phyloP scores from a whole-genome alignment of 2,329 filamentous ascomycete species.

The Aspergillus melleus region DNA sequence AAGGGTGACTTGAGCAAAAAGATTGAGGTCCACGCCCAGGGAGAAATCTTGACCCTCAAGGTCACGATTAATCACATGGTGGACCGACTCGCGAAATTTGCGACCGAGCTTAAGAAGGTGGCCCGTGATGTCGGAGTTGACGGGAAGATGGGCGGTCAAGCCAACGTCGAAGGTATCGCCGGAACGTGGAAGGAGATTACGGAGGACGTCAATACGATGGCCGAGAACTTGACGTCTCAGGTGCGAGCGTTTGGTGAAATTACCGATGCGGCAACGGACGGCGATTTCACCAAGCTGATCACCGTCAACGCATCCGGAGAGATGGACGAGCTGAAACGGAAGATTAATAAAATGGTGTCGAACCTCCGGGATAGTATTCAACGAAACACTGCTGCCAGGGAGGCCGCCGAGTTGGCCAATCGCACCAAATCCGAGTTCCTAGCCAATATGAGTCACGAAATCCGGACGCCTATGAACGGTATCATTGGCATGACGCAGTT shows the following conservation, averaged over 20 bases:
- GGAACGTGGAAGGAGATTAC: slow-evolving; percentile 99
- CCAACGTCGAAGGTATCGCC: slow-evolving; percentile 87
- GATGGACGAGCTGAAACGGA: slow-evolving; percentile 98
- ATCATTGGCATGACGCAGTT: slow-evolving; percentile 98
- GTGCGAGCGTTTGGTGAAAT: slow-evolving; percentile 98
- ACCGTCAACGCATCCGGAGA: slow-evolving; percentile 97
- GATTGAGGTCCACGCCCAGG: slow-evolving; percentile 91
- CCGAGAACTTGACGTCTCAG: slow-evolving; percentile 83
- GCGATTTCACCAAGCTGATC: slow-evolving; percentile 95
- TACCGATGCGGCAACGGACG: slow-evolving; percentile 94
- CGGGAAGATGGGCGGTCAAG: slow-evolving; percentile 97
- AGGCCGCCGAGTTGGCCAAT: slow-evolving; percentile 94
- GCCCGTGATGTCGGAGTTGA: slow-evolving; percentile 96
- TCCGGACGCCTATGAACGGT: slow-evolving; percentile 94
- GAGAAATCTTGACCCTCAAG: slow-evolving; percentile 90
- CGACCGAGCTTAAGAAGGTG: slow-evolving; percentile 91
- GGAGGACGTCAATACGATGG: slow-evolving; percentile 93
- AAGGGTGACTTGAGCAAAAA: slow-evolving; percentile 95
- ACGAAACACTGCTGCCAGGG: slow-evolving; percentile 90
- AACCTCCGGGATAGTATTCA: slow-evolving; percentile 95
- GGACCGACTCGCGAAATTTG: slow-evolving; percentile 90
- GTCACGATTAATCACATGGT: slow-evolving; percentile 99
- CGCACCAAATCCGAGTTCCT: slow-evolving; percentile 98
- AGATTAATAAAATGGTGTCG: slow-evolving; percentile 99
- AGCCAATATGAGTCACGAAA: slow-evolving; percentile 99